These are phyloP conservation scores for Phaffia australis DNA, from an alignment of 768 basidiomycete species.

Conservation along the genomic window DNA sequence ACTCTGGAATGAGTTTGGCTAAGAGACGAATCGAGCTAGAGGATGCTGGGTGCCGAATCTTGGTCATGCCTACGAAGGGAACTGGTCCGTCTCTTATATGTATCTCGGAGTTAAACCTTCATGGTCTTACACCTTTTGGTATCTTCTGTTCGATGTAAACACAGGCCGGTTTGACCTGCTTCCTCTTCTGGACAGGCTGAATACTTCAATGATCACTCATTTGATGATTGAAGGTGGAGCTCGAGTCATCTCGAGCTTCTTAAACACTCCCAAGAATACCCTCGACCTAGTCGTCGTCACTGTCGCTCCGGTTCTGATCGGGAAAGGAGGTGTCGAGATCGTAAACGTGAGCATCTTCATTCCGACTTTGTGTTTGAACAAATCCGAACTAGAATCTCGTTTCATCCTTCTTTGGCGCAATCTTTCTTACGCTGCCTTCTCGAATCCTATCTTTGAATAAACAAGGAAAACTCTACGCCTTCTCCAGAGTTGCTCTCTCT, in stretches of 20 bases:
- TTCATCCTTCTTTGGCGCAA: not conserved
- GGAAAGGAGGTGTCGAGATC: constrained; percentile 38
- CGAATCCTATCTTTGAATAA: not conserved
- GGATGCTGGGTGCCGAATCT: constrained; percentile 55
- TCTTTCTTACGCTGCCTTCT: not conserved
- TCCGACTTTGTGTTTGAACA: not conserved
- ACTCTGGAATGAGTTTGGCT: constrained; percentile 31
- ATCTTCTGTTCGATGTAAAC: too few relatives aligned
- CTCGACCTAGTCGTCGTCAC: constrained; percentile 75
- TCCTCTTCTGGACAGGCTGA: constrained; percentile 20
- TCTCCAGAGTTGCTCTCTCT: constrained; percentile 30
- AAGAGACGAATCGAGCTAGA: constrained; percentile 45
- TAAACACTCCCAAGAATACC: constrained; percentile 38
- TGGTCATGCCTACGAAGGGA: constrained; percentile 43
- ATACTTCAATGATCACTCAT: constrained; percentile 43
- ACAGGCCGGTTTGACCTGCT: constrained; percentile 23
- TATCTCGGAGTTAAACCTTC: not conserved
- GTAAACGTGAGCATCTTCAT: constrained; percentile 29
- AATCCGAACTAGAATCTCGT: not conserved
- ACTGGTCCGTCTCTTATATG: constrained; percentile 37
- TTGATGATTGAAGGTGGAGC: constrained; percentile 98
- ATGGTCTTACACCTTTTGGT: not conserved
- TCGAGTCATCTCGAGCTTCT: constrained; percentile 62
- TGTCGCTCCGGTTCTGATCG: constrained; percentile 74
- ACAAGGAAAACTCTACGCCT: constrained; percentile 29